These are phyloP conservation scores for Amanita exitialis DNA, from an alignment of 768 basidiomycete species.

Conservation along the genomic window DNA sequence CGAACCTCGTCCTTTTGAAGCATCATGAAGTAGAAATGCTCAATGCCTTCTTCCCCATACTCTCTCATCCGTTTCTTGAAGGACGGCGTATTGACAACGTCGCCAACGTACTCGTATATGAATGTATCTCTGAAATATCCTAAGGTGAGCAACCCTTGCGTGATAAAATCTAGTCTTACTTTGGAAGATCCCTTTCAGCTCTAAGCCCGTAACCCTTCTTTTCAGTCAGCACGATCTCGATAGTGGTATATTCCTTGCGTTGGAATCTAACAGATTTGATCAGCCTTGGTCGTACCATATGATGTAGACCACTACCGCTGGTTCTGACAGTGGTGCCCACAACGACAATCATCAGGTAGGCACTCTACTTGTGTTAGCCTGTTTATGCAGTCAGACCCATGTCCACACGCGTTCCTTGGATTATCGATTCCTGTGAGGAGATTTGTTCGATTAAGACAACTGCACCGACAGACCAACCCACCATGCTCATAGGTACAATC, in stretches of 20 bases:
- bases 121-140: slow-evolving; percentile 61
- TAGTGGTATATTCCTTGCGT: slow-evolving; percentile 70
- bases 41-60: slow-evolving; percentile 87
- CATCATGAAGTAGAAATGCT: slow-evolving; percentile 99
- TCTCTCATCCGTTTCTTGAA: slow-evolving; percentile 93
- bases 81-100: slow-evolving; percentile 79
- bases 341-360: slow-evolving; percentile 81
- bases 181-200: slow-evolving; percentile 55
- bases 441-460: neutral
- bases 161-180: slow-evolving; percentile 31
- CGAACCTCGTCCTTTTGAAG: slow-evolving; percentile 92
- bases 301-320: slow-evolving; percentile 58
- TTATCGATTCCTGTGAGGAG: slow-evolving; percentile 42
- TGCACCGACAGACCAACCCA: slow-evolving; percentile 37
- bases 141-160: slow-evolving; percentile 2
- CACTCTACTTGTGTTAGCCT: slow-evolving; percentile 96
- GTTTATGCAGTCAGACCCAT: slow-evolving; percentile 91
- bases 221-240: slow-evolving; percentile 88
- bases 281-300: slow-evolving; percentile 6
- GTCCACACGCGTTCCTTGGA: slow-evolving; percentile 68
- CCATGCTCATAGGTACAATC: slow-evolving; percentile 82
- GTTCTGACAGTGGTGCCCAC: slow-evolving; percentile 75
- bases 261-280: slow-evolving; percentile 57
- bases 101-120: slow-evolving; percentile 97
- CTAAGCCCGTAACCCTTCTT: slow-evolving; percentile 94